phyloP scores from a whole-genome alignment of 2,329 filamentous ascomycete genomes.

The Fusarium sterilihyphosum region DNA sequence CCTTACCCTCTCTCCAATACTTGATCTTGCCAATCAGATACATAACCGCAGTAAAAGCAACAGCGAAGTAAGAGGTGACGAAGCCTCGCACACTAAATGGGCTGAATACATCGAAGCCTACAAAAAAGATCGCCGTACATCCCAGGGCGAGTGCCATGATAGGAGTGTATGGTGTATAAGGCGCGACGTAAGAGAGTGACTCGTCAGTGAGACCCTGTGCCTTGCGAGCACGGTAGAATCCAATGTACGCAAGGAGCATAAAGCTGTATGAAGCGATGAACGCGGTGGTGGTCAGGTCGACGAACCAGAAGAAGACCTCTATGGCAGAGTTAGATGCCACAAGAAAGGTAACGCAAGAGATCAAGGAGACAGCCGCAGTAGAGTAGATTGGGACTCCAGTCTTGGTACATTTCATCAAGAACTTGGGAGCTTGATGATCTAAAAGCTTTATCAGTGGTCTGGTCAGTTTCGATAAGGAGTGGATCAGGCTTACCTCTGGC shows the following conservation, averaged over 20 bases:
- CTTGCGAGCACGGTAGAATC: slow-evolving; percentile 59
- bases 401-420: slow-evolving; percentile 66
- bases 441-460: background rate
- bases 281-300: slow-evolving; percentile 63
- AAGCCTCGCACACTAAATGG: slow-evolving; percentile 60
- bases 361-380: slow-evolving; percentile 57
- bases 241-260: slow-evolving; percentile 53
- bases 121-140: slow-evolving; percentile 61
- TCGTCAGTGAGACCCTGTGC: slow-evolving; percentile 57
- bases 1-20: slow-evolving; percentile 6
- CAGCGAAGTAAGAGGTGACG: slow-evolving; percentile 63
- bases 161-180: slow-evolving; percentile 58
- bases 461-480: background rate
- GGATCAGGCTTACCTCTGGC: slow-evolving; percentile 39
- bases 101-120: slow-evolving; percentile 66
- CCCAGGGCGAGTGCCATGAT: slow-evolving; percentile 60
- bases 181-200: slow-evolving; percentile 60
- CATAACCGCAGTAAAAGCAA: slow-evolving; percentile 62
- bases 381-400: slow-evolving; percentile 67
- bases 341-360: slow-evolving; percentile 61
- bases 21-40: slow-evolving; percentile 58
- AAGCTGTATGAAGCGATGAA: slow-evolving; percentile 65
- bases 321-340: slow-evolving; percentile 56
- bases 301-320: slow-evolving; percentile 61
- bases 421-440: slow-evolving; percentile 55